phyloP scores from a whole-genome alignment of 176 grass and related monocot species.

The Oryza glaberrima region DNA sequence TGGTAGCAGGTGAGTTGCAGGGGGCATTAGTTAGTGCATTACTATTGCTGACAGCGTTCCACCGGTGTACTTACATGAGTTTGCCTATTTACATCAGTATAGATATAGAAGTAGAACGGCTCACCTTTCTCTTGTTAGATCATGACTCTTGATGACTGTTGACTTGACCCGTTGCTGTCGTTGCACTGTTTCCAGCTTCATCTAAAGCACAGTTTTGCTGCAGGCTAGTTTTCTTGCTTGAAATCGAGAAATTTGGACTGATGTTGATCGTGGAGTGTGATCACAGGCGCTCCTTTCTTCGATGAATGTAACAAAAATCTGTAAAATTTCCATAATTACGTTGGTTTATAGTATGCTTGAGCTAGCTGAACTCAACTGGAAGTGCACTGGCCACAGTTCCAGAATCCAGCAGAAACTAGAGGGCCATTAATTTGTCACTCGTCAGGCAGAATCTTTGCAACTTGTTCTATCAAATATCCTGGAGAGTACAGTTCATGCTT shows the following conservation, averaged over 20 bases:
- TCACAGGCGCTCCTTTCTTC: background rate
- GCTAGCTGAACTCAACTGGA: background rate
- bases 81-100: background rate
- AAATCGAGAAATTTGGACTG: background rate
- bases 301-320: background rate
- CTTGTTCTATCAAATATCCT: conserved; percentile 19
- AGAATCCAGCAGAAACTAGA: background rate
- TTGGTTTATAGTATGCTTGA: background rate
- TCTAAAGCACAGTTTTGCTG: background rate
- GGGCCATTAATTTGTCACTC: background rate
- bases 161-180: background rate
- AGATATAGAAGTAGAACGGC: background rate
- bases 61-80: background rate
- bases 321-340: background rate
- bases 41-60: background rate
- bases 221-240: background rate
- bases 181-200: background rate
- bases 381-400: background rate
- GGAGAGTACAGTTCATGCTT: background rate
- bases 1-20: background rate
- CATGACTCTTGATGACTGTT: background rate
- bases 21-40: background rate
- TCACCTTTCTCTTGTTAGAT: background rate
- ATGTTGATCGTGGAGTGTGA: background rate
- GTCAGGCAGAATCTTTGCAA: background rate